Evolutionary conservation across 2,329 filamentous ascomycete species (phyloP).

Genomic region (Tolypocladium nubicola): DNA sequence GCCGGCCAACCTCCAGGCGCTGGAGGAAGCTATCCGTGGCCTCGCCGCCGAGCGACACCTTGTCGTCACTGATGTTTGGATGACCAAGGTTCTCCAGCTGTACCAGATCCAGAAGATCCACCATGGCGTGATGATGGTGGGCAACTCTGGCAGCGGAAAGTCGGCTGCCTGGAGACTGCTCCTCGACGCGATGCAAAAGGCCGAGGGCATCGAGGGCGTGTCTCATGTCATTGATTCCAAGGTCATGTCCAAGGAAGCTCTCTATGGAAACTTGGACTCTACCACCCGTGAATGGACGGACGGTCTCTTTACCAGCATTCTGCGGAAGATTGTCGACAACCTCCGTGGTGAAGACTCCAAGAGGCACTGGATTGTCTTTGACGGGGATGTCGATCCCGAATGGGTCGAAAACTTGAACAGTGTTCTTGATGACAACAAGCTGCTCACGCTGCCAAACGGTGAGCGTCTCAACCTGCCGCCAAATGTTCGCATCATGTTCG

Average conservation of each 20-base stretch:
- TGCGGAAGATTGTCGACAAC: constrained; percentile 98
- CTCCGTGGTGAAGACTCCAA: constrained; percentile 93
- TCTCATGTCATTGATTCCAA: constrained; percentile 98
- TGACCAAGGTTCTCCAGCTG: constrained; percentile 92
- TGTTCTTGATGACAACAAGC: constrained; percentile 97
- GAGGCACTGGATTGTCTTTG: constrained; percentile 98
- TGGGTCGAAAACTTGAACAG: constrained; percentile 99
- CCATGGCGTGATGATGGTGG: constrained; percentile 99
- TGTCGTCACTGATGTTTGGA: constrained; percentile 88
- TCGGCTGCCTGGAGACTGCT: constrained; percentile 90
- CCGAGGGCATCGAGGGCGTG: constrained; percentile 86
- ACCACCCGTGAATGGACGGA: constrained; percentile 99
- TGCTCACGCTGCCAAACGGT: constrained; percentile 92
- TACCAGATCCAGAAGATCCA: constrained; percentile 98
- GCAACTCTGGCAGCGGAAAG: constrained; percentile 94
- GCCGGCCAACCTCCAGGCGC: constrained; percentile 70
- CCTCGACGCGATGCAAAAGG: constrained; percentile 79
- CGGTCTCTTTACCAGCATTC: constrained; percentile 92
- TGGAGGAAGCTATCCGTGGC: constrained; percentile 71
- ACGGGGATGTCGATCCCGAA: constrained; percentile 96
- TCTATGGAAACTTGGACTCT: constrained; percentile 92
- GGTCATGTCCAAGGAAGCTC: constrained; percentile 97
- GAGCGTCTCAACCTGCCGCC: constrained; percentile 89
- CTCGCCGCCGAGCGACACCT: constrained; percentile 79
- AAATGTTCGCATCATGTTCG: constrained; percentile 99